Evolutionary conservation across 1,284 basidiomycete genomes (phyloP).

Genomic region (Ustilago cynodontis): DNA sequence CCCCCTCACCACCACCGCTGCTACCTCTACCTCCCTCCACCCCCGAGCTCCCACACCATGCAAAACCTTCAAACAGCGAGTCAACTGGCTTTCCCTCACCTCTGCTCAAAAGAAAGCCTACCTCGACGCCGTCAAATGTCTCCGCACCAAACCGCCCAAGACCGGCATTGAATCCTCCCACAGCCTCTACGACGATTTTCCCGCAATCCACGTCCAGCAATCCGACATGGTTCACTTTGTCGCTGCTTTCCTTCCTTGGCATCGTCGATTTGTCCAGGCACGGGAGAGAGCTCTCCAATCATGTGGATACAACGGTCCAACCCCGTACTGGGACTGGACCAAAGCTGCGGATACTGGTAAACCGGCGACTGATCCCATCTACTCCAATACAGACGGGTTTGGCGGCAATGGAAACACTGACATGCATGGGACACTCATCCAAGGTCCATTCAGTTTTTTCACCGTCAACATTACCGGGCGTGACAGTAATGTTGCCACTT

Average conservation of each 20-base stretch:
- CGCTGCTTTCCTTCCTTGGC: constrained; percentile 26
- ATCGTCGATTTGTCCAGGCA: constrained; percentile 23
- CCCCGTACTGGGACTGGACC: constrained; percentile 32
- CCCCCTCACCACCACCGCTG: no score
- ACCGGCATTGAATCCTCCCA: no score
- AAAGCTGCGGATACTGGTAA: constrained; percentile 11
- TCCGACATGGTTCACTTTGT: constrained; percentile 16
- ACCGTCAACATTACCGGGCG: no score
- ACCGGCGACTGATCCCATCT: no score
- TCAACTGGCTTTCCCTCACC: constrained; percentile 19
- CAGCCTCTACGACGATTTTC: no score
- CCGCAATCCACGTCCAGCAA: background rate
- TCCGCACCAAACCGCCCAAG: no score
- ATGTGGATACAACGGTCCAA: constrained; percentile 17
- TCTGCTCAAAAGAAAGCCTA: constrained; percentile 12
- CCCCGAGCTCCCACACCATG: background rate
- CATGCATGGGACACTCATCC: no score
- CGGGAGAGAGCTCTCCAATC: constrained; percentile 14
- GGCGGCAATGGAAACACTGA: no score
- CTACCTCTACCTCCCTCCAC: no score
- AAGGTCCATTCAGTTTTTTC: no score
- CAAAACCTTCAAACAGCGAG: constrained; percentile 11
- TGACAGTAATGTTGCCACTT: no score
- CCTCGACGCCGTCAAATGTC: constrained; percentile 10
- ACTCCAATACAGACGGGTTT: no score